Evolutionary conservation across 1,284 basidiomycete genomes (phyloP).

Genomic region (Sutorius eximius): DNA sequence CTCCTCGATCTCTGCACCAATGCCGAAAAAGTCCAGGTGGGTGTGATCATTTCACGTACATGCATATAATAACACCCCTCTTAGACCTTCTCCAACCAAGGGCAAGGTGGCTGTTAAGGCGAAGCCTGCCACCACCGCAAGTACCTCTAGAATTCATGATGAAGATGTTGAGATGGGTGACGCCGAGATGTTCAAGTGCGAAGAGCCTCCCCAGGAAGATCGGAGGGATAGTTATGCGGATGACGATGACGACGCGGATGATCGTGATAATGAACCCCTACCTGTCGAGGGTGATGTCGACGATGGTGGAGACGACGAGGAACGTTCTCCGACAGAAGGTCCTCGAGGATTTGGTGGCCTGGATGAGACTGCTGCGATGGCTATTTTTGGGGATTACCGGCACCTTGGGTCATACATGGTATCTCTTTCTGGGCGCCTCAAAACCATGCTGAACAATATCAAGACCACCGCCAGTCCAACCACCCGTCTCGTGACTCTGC

Average conservation of each 20-base stretch:
- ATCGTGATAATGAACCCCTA: conserved; percentile 48
- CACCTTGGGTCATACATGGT: conserved; percentile 91
- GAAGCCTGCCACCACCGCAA: conserved; percentile 55
- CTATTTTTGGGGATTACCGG: conserved; percentile 81
- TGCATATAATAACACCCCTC: conserved; percentile 14
- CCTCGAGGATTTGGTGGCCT: conserved; percentile 54
- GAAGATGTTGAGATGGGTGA: conserved; percentile 79
- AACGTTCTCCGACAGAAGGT: conserved; percentile 32
- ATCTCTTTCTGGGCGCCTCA: conserved; percentile 81
- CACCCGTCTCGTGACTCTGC: conserved; percentile 84
- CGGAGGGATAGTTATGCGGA: conserved; percentile 41
- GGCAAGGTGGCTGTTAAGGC: conserved; percentile 63
- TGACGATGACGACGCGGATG: conserved; percentile 46
- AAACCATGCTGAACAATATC: conserved; percentile 88
- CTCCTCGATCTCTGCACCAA: conserved; percentile 46
- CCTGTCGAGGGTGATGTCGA: conserved; percentile 38
- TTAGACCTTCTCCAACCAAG: conserved; percentile 51
- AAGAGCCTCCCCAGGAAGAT: conserved; percentile 54
- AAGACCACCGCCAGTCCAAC: conserved; percentile 79
- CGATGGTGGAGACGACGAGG: conserved; percentile 45
- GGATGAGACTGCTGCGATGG: conserved; percentile 75
- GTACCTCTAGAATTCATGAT: conserved; percentile 61
- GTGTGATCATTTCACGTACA: conserved; percentile 18
- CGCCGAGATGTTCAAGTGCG: conserved; percentile 55
- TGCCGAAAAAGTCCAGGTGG: conserved; percentile 75